Percentiles rank a stretch among this genome's conserved stretches.
phyloP scores from a whole-genome alignment of 306 rosid genomes.

The Styphnolobium japonicum region DNA sequence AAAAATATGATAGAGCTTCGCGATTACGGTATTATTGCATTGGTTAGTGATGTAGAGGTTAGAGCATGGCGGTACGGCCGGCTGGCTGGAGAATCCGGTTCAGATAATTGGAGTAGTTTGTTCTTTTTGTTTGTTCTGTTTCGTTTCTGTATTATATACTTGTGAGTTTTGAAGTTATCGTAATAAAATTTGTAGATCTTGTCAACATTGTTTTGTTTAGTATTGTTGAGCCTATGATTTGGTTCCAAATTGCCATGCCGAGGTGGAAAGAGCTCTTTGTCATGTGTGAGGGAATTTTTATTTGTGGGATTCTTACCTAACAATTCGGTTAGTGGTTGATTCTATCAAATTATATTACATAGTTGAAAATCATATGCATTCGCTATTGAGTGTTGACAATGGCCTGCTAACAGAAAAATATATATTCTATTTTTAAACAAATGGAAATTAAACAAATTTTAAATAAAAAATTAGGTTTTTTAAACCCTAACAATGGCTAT shows the following conservation, averaged over 20 bases:
- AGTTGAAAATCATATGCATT: neutral
- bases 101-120: neutral
- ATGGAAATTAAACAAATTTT: no score
- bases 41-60: neutral
- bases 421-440: no score
- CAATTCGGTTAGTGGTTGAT: neutral
- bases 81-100: conserved; percentile 26
- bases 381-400: neutral
- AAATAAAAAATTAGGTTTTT: no score
- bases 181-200: neutral
- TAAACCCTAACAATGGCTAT: no score
- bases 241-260: neutral
- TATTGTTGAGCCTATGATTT: neutral
- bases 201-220: neutral
- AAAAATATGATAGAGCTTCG: neutral
- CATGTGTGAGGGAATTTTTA: neutral
- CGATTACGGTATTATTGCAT: conserved; percentile 2
- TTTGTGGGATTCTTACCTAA: neutral
- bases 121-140: conserved; percentile 6
- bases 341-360: neutral
- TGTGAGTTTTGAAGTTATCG: neutral
- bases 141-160: neutral
- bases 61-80: conserved; percentile 14
- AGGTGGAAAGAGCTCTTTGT: neutral
- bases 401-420: neutral